Conservation (phyloP, 2,329 filamentous ascomycete genomes). For the Colletotrichum echinochloae region DNA sequence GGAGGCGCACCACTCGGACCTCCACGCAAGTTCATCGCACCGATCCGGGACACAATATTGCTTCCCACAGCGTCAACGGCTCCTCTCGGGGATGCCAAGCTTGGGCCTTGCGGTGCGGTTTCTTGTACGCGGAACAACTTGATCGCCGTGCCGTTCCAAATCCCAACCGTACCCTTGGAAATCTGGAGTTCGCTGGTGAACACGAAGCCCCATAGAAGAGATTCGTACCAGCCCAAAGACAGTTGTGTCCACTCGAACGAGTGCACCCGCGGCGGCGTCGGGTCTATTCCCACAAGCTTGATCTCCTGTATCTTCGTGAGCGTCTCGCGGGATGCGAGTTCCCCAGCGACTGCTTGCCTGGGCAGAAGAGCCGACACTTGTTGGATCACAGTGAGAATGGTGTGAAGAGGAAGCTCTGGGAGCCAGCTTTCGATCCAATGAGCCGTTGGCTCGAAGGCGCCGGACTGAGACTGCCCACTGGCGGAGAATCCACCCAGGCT, state of each 20-base stretch:
- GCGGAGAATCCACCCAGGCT: slow-evolving; percentile 78
- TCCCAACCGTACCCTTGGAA: slow-evolving; percentile 85
- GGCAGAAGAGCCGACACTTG: slow-evolving; percentile 71
- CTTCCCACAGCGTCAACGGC: slow-evolving; percentile 94
- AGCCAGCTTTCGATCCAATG: slow-evolving; percentile 95
- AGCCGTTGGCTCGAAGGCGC: slow-evolving; percentile 81
- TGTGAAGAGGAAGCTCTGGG: slow-evolving; percentile 90
- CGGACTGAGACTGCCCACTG: slow-evolving; percentile 65
- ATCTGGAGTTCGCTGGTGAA: slow-evolving; percentile 92
- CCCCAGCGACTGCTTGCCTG: slow-evolving; percentile 58
- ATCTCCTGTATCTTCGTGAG: slow-evolving; percentile 69
- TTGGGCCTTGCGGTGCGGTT: slow-evolving; percentile 82
- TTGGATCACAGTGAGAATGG: slow-evolving; percentile 81
- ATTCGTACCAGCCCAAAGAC: slow-evolving; percentile 95
- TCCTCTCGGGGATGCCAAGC: slow-evolving; percentile 84
- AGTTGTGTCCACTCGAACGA: slow-evolving; percentile 95
- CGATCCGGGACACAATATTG: slow-evolving; percentile 88
- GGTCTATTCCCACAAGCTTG: slow-evolving; percentile 78
- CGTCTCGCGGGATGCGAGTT: slow-evolving; percentile 57
- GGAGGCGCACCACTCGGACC: slow-evolving; percentile 44
- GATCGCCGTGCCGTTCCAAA: slow-evolving; percentile 93
- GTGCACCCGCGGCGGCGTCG: slow-evolving; percentile 80
- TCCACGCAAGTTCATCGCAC: slow-evolving; percentile 79
- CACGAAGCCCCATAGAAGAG: slow-evolving; percentile 91
- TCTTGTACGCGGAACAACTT: slow-evolving; percentile 92